Evolutionary conservation across 345 rosid genomes (phyloP).

Genomic region (Pugionium cornutum): DNA sequence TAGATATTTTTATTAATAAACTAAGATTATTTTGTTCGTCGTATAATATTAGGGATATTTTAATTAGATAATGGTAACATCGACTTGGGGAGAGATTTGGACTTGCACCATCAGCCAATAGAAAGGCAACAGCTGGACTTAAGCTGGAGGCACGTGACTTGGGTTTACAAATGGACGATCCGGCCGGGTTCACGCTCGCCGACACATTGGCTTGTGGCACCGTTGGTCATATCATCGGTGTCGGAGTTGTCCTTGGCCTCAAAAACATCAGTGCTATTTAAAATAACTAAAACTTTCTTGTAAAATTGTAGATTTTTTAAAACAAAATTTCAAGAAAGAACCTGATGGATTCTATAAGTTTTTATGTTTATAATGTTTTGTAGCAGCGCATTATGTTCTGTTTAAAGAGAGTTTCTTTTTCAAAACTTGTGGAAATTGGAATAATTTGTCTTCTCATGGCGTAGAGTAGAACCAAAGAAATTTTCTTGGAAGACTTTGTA

Average conservation of each 20-base stretch:
- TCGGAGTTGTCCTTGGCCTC: conserved; percentile 89
- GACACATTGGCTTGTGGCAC: conserved; percentile 94
- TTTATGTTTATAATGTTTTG: no score
- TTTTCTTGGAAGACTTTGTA: background rate
- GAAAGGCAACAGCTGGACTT: conserved; percentile 91
- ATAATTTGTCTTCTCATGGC: no score
- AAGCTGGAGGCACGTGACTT: conserved; percentile 88
- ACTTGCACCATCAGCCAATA: conserved; percentile 93
- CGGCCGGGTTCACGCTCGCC: conserved; percentile 93
- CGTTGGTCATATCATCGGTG: conserved; percentile 89
- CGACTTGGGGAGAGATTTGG: conserved; percentile 96
- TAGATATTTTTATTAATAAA: no score
- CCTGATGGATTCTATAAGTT: no score
- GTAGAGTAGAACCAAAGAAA: background rate
- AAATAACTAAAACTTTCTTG: conserved; percentile 16
- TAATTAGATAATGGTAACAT: conserved; percentile 80
- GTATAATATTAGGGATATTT: no score
- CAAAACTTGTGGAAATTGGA: no score
- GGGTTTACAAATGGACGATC: conserved; percentile 88
- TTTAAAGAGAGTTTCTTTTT: no score
- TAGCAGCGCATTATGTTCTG: no score
- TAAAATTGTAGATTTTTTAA: conserved; percentile 27
- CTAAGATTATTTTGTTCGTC: no score
- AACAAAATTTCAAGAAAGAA: conserved; percentile 9
- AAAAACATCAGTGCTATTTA: conserved; percentile 77